Evolutionary conservation across 2,329 filamentous ascomycete species (phyloP).

Genomic region (Fusarium abutilonis): DNA sequence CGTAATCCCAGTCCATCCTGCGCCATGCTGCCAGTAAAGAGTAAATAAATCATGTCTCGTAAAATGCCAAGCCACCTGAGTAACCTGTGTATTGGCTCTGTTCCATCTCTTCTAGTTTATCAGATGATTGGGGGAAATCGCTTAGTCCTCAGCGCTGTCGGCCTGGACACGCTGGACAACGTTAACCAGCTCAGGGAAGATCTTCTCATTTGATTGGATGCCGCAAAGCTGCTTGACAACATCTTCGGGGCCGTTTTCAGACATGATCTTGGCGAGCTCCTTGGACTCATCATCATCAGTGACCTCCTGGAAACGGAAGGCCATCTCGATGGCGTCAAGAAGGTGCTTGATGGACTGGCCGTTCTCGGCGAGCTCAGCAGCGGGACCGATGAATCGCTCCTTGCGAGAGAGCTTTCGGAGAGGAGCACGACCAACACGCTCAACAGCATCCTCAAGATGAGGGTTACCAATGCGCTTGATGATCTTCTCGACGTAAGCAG

Average conservation of each 20-base stretch:
- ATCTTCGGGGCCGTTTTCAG: conserved; percentile 74
- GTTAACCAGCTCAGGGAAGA: conserved; percentile 78
- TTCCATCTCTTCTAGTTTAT: conserved; percentile 23
- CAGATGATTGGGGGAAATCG: conserved; percentile 6
- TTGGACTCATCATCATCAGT: conserved; percentile 89
- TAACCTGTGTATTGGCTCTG: conserved; percentile 20
- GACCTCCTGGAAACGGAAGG: conserved; percentile 94
- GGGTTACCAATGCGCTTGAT: conserved; percentile 93
- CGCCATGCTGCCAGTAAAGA: conserved; percentile 41
- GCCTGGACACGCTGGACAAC: conserved; percentile 86
- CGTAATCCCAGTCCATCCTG: conserved; percentile 34
- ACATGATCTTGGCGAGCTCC: conserved; percentile 87
- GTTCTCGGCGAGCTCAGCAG: conserved; percentile 85
- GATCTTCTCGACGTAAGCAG: conserved; percentile 90
- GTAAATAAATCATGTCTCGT: conserved; percentile 38
- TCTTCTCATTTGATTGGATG: conserved; percentile 77
- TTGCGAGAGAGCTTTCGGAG: conserved; percentile 93
- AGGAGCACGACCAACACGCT: conserved; percentile 94
- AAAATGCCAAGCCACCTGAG: conserved; percentile 39
- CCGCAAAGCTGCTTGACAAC: conserved; percentile 85
- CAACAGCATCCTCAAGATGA: conserved; percentile 88
- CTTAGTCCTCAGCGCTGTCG: conserved; percentile 61
- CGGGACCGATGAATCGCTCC: conserved; percentile 95
- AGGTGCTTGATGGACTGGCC: conserved; percentile 78
- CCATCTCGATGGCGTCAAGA: conserved; percentile 87